A percentile compares a stretch with the other conserved stretches of the same genome.
phyloP scores from a whole-genome alignment of 1,139 yeast genomes.

The Taphrina deformans region DNA sequence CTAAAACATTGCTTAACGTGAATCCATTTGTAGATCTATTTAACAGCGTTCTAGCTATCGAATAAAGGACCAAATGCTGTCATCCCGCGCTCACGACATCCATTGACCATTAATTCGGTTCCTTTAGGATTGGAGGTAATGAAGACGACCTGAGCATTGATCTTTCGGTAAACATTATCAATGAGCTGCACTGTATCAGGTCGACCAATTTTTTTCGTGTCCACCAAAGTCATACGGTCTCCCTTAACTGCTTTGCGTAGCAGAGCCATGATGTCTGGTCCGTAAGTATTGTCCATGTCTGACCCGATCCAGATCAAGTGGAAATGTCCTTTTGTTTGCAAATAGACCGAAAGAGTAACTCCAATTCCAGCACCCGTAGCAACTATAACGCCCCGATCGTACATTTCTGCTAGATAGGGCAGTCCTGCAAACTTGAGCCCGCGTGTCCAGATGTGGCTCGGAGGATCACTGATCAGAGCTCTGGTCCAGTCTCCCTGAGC shows the following conservation, averaged over 20 bases:
- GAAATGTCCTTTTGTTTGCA: conserved; percentile 26
- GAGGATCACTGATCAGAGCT: conserved; percentile 24
- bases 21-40: too few relatives aligned
- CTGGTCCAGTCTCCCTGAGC: conserved; percentile 33
- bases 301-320: conserved; percentile 31
- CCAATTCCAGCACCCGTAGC: conserved; percentile 33
- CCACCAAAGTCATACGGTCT: conserved; percentile 24
- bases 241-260: conserved; percentile 22
- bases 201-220: conserved; percentile 22
- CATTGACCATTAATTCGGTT: conserved; percentile 25
- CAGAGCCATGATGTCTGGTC: conserved; percentile 25
- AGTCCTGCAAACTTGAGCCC: conserved; percentile 27
- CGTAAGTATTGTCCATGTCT: conserved; percentile 21
- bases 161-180: conserved; percentile 22
- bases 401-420: conserved; percentile 30
- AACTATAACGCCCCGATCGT: conserved; percentile 29
- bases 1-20: too few relatives aligned
- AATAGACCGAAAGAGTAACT: conserved; percentile 26
- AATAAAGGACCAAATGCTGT: conserved; percentile 29
- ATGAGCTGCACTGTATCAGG: conserved; percentile 28
- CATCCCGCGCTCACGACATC: conserved; percentile 30
- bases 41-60: conserved; percentile 23
- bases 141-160: conserved; percentile 27
- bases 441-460: conserved; percentile 27
- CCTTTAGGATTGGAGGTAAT: conserved; percentile 30